These are phyloP conservation scores for Miscanthus lutarioriparius DNA, from an alignment of 176 grass and related monocot genomes.

Conservation along the genomic window DNA sequence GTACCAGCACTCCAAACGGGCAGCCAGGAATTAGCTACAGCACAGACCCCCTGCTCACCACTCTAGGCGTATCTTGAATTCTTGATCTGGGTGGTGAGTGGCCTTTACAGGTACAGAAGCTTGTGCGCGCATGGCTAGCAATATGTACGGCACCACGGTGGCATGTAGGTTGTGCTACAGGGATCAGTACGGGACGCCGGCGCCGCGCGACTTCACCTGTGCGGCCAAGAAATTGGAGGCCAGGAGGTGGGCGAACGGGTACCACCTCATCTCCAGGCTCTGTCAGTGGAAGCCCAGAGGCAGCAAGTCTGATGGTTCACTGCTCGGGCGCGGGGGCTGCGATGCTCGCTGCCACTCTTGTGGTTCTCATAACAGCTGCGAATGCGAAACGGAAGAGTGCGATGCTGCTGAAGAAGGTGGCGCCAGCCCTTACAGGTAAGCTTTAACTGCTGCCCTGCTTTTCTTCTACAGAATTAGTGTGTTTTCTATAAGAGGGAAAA, in stretches of 20 bases:
- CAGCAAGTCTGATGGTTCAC: constrained; percentile 26
- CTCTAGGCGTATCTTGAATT: not conserved
- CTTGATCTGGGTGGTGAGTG: not conserved
- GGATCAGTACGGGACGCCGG: constrained; percentile 29
- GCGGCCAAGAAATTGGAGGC: constrained; percentile 37
- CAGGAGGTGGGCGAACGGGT: constrained; percentile 44
- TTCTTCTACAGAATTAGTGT: not conserved
- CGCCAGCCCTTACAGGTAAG: constrained; percentile 53
- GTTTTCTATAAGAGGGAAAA: not conserved
- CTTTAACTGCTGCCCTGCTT: not conserved
- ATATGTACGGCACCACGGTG: constrained; percentile 34
- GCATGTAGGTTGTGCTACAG: constrained; percentile 29
- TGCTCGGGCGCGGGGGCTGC: constrained; percentile 14
- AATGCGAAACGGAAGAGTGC: constrained; percentile 46
- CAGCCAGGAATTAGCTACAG: not conserved
- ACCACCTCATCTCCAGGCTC: constrained; percentile 35
- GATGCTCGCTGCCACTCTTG: constrained; percentile 42
- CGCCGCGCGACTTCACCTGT: constrained; percentile 35
- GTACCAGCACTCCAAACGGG: not conserved
- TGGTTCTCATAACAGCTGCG: constrained; percentile 44
- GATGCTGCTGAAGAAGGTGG: constrained; percentile 43
- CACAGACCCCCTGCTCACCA: not conserved
- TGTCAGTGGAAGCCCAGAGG: constrained; percentile 28
- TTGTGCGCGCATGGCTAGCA: not conserved
- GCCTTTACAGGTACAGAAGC: not conserved